phyloP scores from a whole-genome alignment of 1,284 basidiomycete genomes.

The Leccinum angustisporum region DNA sequence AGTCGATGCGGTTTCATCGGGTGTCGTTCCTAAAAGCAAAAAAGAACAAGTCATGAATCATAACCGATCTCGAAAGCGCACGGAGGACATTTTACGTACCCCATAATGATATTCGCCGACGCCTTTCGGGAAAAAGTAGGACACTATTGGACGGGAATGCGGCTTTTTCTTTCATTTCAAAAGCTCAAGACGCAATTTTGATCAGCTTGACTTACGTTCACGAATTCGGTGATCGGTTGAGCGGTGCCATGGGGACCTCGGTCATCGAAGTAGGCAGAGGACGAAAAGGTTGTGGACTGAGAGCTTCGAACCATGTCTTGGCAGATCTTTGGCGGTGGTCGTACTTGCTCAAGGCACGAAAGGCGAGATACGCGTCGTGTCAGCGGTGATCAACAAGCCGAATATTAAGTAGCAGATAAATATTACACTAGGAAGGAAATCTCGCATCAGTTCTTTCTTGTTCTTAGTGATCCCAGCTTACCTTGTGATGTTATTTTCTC shows the following conservation, averaged over 20 bases:
- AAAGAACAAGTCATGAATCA: background rate
- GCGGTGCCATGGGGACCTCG: constrained; percentile 65
- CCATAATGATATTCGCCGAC: constrained; percentile 97
- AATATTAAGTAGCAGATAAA: background rate
- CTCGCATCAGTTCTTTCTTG: background rate
- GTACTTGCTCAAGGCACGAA: background rate
- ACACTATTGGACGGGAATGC: constrained; percentile 86
- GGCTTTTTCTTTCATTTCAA: constrained; percentile 45
- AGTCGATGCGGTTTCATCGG: constrained; percentile 98
- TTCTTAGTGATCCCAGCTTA: background rate
- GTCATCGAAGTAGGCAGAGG: constrained; percentile 71
- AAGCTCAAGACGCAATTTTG: constrained; percentile 28
- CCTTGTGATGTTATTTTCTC: background rate
- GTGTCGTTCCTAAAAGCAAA: constrained; percentile 77
- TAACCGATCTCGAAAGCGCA: background rate
- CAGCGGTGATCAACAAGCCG: background rate
- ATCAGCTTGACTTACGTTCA: constrained; percentile 53
- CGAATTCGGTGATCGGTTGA: constrained; percentile 70
- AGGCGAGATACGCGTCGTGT: background rate
- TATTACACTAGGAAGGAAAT: background rate
- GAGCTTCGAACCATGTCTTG: constrained; percentile 40
- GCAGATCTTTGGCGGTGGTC: background rate
- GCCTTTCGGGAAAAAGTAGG: constrained; percentile 93
- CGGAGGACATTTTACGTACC: constrained; percentile 46
- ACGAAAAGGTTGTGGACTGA: constrained; percentile 66